phyloP scores from a whole-genome alignment of 108 stramenopile species.

The Skeletonema costatum region DNA sequence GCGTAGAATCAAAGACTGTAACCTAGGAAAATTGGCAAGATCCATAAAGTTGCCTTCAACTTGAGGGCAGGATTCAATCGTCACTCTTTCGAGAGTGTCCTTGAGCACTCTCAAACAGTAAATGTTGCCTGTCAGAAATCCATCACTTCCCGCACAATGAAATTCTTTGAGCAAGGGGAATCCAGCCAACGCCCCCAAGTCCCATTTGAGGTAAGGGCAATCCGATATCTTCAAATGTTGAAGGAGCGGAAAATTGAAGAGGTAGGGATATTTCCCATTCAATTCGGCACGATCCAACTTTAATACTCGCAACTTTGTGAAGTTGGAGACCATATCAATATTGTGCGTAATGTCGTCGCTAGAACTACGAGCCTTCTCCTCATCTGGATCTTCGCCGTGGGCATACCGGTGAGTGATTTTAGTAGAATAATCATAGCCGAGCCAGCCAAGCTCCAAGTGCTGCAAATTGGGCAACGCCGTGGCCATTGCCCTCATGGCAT shows the following conservation, averaged over 20 bases:
- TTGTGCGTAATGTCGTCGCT: background rate
- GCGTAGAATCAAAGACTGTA: background rate
- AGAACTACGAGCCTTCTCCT: background rate
- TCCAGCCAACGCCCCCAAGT: background rate
- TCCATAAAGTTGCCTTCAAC: background rate
- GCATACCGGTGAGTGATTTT: background rate
- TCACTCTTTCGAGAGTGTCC: background rate
- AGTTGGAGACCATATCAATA: background rate
- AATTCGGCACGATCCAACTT: background rate
- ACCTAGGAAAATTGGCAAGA: background rate
- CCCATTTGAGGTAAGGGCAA: background rate
- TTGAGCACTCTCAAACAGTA: constrained; percentile 4
- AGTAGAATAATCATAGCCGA: background rate
- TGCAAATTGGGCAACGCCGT: background rate
- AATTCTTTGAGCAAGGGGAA: constrained; percentile 9
- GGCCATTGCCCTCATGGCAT: background rate
- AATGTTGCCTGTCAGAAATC: constrained; percentile 7
- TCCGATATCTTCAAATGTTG: background rate
- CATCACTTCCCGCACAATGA: background rate
- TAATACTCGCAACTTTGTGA: background rate
- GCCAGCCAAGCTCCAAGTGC: background rate
- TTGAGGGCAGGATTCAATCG: background rate
- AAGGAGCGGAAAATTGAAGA: constrained; percentile 7
- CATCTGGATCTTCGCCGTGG: background rate
- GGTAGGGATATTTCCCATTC: constrained; percentile 1